Percentiles rank a stretch among this genome's conserved stretches.
phyloP scores from a whole-genome alignment of 2,329 filamentous ascomycete species.

The Orbilia blumenaviensis region DNA sequence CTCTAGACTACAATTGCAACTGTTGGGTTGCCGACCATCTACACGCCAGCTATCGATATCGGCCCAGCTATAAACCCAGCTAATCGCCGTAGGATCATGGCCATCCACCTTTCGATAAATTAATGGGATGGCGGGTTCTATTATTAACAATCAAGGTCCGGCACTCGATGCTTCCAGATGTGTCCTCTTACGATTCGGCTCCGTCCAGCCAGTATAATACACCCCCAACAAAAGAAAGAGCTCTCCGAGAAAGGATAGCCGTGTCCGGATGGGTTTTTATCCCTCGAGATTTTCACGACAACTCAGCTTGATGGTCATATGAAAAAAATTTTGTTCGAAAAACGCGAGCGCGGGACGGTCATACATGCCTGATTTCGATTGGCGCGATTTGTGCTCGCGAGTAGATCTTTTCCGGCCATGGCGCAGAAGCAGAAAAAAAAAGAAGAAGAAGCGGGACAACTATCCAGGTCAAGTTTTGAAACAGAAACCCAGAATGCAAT shows the following conservation, averaged over 20 bases:
- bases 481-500: no score
- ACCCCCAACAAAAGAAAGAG: not conserved
- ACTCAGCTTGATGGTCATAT: not conserved
- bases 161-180: not conserved
- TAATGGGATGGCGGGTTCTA: not conserved
- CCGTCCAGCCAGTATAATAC: not conserved
- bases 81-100: not conserved
- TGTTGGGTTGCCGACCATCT: not conserved
- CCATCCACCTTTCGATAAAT: not conserved
- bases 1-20: not conserved
- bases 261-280: not conserved
- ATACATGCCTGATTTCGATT: no score
- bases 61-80: not conserved
- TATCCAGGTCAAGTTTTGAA: no score
- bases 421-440: not conserved
- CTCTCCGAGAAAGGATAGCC: not conserved
- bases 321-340: not conserved
- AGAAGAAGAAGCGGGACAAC: no score
- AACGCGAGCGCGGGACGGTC: no score
- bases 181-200: not conserved
- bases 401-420: no score
- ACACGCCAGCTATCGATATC: no score
- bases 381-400: no score
- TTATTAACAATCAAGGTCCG: not conserved
- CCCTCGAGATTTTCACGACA: not conserved